Base-by-base conservation (phyloP, 2,329 filamentous ascomycete species). In the Fusarium sp. region DNA sequence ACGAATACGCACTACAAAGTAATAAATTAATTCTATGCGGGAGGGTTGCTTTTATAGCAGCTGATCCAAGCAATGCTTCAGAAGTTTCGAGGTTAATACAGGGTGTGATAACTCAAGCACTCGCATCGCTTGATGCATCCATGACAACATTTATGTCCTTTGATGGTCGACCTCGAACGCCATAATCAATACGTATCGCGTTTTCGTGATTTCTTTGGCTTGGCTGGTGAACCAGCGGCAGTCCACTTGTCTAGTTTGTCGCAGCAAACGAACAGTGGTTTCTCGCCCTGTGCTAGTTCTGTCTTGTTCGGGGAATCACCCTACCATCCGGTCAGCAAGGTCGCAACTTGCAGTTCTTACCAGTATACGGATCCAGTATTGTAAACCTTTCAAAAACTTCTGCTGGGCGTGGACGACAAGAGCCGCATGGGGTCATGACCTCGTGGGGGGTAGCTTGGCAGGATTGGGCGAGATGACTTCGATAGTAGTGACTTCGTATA, bases 261-360 rank as follows among this genome's bases (percentile, higher is more conserved):
- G 24, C 33, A 23, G 39, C 31, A 24, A 49, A 44, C 21, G 23
- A 28, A 26, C 16, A 26, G 26, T 18, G 18, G 39, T 26, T 43
- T 33, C 21, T 39, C 37, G 15, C 47, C 20, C 28, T 29, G 20
- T 63, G 11, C 50, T 43, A 31, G 26, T 29, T 48, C 31, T 20
- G 43, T 48, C 39, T 26, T 56, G 46, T 26, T 49, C 28, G 33
- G 47, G 33, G 37, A 42, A 43, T 43, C 28, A 54, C 47, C 56
- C 66, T 69, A 39, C 47, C 53, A 50, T 46, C 28, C 39, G 68
- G 67, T 69, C 66, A 69, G 67, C 55, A 42, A 49, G 39, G 47
- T 59, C 44, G 39, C 43, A 39, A 58, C 62, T 67, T 64, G 49
- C 62, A 69, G 33, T 65, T 52, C 67, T 70, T 69, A 69, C 63